These are phyloP conservation scores for Mycocentrospora acerina DNA, from an alignment of 2,329 filamentous ascomycete species.

Conservation along the genomic window DNA sequence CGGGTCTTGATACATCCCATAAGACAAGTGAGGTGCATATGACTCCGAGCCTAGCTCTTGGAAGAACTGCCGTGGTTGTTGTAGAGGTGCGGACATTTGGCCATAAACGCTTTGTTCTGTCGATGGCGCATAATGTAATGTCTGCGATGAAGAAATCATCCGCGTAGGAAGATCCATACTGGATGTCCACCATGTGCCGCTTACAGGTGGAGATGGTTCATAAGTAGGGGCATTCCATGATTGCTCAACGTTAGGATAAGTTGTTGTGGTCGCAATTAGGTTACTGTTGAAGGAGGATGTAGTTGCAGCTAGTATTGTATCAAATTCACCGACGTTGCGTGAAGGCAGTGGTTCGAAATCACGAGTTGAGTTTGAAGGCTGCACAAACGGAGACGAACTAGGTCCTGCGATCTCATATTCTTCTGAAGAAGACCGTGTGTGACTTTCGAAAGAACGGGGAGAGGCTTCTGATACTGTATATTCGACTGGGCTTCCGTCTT, in stretches of 20 bases:
- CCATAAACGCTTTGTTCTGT: slow-evolving; percentile 3
- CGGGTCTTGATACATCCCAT: slow-evolving; percentile 5
- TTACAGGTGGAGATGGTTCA: slow-evolving; percentile 13
- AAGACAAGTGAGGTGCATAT: slow-evolving; percentile 13
- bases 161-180: slow-evolving; percentile 11
- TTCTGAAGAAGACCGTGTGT: slow-evolving; percentile 19
- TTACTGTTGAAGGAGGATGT: slow-evolving; percentile 14
- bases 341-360: slow-evolving; percentile 8
- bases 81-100: slow-evolving; percentile 4
- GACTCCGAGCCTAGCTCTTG: slow-evolving; percentile 5
- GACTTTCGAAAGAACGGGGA: slow-evolving; percentile 13
- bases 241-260: slow-evolving; percentile 14
- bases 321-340: slow-evolving; percentile 10
- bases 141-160: slow-evolving; percentile 7
- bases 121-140: slow-evolving; percentile 15
- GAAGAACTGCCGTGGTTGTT: slow-evolving; percentile 12
- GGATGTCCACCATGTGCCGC: slow-evolving; percentile 25
- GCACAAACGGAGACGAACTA: slow-evolving; percentile 6
- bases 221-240: slow-evolving; percentile 20
- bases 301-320: slow-evolving; percentile 10
- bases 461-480: slow-evolving; percentile 14
- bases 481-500: slow-evolving; percentile 21
- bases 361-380: slow-evolving; percentile 15
- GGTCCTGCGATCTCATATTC: slow-evolving; percentile 13
- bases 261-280: slow-evolving; percentile 8